Conservation (phyloP, 768 basidiomycete species). For the Leccinum ochraceum region DNA sequence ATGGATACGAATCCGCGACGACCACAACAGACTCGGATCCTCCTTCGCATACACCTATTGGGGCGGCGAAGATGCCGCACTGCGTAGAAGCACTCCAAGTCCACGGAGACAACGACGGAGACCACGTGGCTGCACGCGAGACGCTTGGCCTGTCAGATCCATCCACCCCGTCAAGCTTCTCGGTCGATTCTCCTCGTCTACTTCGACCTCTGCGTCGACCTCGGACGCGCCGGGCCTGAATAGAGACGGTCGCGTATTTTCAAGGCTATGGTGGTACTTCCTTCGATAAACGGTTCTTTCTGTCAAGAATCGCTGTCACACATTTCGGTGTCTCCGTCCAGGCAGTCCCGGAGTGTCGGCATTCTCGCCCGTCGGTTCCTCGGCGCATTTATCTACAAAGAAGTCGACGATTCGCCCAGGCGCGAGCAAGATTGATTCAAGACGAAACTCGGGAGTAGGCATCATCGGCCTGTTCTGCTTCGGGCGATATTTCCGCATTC, state of each 20-base stretch:
- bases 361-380: conserved; percentile 5
- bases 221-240: background rate
- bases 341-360: conserved; percentile 9
- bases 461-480: background rate
- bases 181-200: conserved; percentile 12
- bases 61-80: conserved; percentile 2
- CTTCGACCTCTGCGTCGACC: background rate
- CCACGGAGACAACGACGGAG: conserved; percentile 17
- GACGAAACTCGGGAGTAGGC: background rate
- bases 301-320: conserved; percentile 13
- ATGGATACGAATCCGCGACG: conserved; percentile 29
- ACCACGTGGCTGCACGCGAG: conserved; percentile 1
- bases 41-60: conserved; percentile 28
- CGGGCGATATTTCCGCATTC: background rate
- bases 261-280: conserved; percentile 22
- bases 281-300: conserved; percentile 29
- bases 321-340: background rate
- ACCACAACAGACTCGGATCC: conserved; percentile 32
- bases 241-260: conserved; percentile 10
- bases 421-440: too few relatives aligned
- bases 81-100: conserved; percentile 8
- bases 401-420: background rate
- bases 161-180: conserved; percentile 17
- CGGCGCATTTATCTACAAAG: background rate
- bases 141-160: conserved; percentile 14